Evolutionary conservation across 1,284 basidiomycete genomes (phyloP).

Genomic region (Mrakiaceae sp.): DNA sequence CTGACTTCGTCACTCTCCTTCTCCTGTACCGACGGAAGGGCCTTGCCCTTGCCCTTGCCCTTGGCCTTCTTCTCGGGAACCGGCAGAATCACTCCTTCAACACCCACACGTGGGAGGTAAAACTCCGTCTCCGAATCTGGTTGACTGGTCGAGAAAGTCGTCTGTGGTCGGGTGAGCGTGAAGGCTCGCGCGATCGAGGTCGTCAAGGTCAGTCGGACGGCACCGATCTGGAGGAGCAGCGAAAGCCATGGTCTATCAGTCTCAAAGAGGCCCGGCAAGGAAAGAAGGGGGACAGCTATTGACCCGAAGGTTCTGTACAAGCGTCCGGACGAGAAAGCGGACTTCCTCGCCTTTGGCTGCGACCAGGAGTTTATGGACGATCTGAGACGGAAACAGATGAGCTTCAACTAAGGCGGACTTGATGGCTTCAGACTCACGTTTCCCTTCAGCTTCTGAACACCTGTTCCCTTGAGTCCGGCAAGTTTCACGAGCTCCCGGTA

Average conservation of each 20-base stretch:
- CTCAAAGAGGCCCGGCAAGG: background rate
- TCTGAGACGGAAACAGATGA: conserved; percentile 18
- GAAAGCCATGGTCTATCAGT: background rate
- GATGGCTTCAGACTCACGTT: conserved; percentile 27
- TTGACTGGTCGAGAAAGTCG: conserved; percentile 12
- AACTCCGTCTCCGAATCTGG: conserved; percentile 25
- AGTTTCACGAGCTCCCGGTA: conserved; percentile 57
- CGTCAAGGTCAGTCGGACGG: conserved; percentile 71
- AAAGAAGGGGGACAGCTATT: conserved; percentile 14
- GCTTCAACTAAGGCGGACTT: background rate
- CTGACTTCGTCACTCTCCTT: no score
- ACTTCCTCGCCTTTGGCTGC: conserved; percentile 77
- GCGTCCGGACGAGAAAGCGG: conserved; percentile 68
- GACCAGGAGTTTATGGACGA: conserved; percentile 71
- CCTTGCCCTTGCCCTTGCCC: conserved; percentile 39
- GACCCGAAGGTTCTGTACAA: conserved; percentile 71
- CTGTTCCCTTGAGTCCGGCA: conserved; percentile 54
- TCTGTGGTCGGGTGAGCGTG: conserved; percentile 46
- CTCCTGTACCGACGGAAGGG: conserved; percentile 2
- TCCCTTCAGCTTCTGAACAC: conserved; percentile 64
- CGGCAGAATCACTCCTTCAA: conserved; percentile 21
- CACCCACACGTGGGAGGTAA: conserved; percentile 29
- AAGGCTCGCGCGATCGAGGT: conserved; percentile 72
- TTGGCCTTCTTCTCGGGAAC: conserved; percentile 27
- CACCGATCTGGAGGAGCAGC: conserved; percentile 52